A percentile compares a stretch with the other conserved stretches of the same genome.
Evolutionary conservation across 2,329 filamentous ascomycete species (phyloP).

Genomic region (Cadophora malorum): DNA sequence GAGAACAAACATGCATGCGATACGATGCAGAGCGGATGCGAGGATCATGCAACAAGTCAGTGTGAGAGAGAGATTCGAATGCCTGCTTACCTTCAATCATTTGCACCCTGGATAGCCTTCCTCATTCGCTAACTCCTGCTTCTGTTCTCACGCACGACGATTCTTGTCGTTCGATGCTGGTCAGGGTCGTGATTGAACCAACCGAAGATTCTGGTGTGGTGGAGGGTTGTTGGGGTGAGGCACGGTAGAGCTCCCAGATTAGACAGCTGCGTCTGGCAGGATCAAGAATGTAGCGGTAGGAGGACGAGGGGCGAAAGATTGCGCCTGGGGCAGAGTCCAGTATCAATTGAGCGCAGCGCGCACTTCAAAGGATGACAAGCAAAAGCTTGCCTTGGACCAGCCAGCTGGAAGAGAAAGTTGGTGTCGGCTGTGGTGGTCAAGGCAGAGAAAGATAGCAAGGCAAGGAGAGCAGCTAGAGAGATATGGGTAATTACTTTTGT

Average conservation of each 20-base stretch:
- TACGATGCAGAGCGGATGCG: background rate
- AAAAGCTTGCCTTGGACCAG: background rate
- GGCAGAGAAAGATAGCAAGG: background rate
- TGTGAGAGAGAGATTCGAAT: slow-evolving; percentile 6
- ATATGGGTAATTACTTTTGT: background rate
- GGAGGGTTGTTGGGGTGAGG: background rate
- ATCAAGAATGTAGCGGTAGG: background rate
- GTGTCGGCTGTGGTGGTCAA: background rate
- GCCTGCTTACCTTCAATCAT: slow-evolving; percentile 42
- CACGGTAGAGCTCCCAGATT: slow-evolving; percentile 3
- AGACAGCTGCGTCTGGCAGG: slow-evolving; percentile 6
- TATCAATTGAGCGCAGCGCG: background rate
- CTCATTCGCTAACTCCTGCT: slow-evolving; percentile 22
- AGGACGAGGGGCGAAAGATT: background rate
- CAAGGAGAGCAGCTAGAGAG: background rate
- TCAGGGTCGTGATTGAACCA: slow-evolving; percentile 11
- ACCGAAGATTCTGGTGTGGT: background rate
- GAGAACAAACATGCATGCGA: background rate
- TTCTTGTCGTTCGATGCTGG: slow-evolving; percentile 8
- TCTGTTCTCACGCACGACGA: slow-evolving; percentile 20
- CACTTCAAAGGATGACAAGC: background rate
- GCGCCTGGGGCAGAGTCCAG: background rate
- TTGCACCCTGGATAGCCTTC: slow-evolving; percentile 30
- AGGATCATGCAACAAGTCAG: background rate
- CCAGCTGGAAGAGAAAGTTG: background rate